Percentiles rank a stretch among this genome's conserved stretches.
phyloP scores from a whole-genome alignment of 768 basidiomycete species.

The Polyporus arcularius region DNA sequence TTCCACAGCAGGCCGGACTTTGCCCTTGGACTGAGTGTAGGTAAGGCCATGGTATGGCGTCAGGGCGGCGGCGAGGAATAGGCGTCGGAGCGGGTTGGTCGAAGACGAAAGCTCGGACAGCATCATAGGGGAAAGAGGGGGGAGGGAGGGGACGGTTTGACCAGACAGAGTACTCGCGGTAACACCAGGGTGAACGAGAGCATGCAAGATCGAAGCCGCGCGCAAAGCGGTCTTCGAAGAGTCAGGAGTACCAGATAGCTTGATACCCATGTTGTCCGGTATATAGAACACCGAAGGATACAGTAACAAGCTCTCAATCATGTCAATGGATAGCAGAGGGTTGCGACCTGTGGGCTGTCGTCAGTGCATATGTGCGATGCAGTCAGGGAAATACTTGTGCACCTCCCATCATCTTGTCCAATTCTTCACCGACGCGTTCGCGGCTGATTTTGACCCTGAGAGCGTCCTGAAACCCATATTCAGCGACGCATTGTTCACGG shows the following conservation, averaged over 20 bases:
- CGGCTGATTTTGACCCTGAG: conserved; percentile 81
- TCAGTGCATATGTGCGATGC: not conserved
- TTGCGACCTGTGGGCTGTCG: conserved; percentile 54
- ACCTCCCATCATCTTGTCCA: conserved; percentile 95
- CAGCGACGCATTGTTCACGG: not conserved
- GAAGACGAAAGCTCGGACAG: conserved; percentile 37
- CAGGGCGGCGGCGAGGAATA: conserved; percentile 82
- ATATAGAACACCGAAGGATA: conserved; percentile 68
- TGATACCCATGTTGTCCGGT: conserved; percentile 42
- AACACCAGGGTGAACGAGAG: conserved; percentile 39
- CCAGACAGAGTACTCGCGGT: conserved; percentile 13
- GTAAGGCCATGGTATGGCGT: conserved; percentile 65
- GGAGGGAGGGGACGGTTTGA: conserved; percentile 31
- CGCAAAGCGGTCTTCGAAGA: conserved; percentile 47
- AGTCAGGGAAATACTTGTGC: not conserved
- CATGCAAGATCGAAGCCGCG: conserved; percentile 59
- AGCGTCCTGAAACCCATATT: conserved; percentile 47
- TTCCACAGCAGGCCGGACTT: conserved; percentile 56
- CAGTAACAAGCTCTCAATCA: conserved; percentile 75
- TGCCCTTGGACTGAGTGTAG: conserved; percentile 67
- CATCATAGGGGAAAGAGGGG: conserved; percentile 51
- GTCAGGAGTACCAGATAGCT: conserved; percentile 46
- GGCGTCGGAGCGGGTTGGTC: conserved; percentile 47
- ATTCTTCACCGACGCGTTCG: conserved; percentile 89
- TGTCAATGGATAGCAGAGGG: conserved; percentile 69